These are phyloP conservation scores for Graphium sp. DNA, from an alignment of 2,329 filamentous ascomycete species.

Conservation along the genomic window DNA sequence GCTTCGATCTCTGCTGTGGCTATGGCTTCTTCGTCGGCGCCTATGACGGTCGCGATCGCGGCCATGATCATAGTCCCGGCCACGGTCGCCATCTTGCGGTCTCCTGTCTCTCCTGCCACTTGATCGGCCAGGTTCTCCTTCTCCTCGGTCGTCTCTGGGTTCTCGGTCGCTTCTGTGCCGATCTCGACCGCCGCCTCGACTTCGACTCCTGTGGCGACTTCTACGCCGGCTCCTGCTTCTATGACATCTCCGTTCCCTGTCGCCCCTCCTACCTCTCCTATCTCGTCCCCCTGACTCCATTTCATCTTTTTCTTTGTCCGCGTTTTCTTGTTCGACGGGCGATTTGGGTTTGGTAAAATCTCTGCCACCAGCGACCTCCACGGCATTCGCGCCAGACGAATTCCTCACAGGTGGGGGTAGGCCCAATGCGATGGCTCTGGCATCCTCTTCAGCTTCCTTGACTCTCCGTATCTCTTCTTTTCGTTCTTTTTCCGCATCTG, in stretches of 20 bases:
- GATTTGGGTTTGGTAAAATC: constrained; percentile 12
- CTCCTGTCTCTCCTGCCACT: not conserved
- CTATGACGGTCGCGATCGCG: not conserved
- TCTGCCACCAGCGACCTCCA: constrained; percentile 37
- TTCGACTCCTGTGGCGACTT: constrained; percentile 11
- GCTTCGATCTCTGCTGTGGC: too few species aligned
- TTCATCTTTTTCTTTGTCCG: constrained; percentile 8
- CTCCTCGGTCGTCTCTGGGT: not conserved
- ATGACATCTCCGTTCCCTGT: constrained; percentile 6
- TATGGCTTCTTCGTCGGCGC: not conserved
- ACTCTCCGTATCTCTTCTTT: constrained; percentile 65
- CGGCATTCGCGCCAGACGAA: constrained; percentile 46
- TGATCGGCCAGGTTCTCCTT: too few species aligned
- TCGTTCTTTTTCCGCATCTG: constrained; percentile 39
- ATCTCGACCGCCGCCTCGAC: not conserved
- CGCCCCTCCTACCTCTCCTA: constrained; percentile 9
- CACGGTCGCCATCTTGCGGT: not conserved
- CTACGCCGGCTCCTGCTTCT: constrained; percentile 19
- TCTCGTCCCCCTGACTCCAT: constrained; percentile 6
- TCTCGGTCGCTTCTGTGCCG: not conserved
- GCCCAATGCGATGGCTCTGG: constrained; percentile 67
- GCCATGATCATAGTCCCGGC: not conserved
- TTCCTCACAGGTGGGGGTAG: constrained; percentile 51
- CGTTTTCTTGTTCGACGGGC: constrained; percentile 9
- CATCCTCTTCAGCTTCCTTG: constrained; percentile 88